Base-by-base conservation (phyloP, 495 filamentous ascomycete species). In the Xylaria acuta region DNA sequence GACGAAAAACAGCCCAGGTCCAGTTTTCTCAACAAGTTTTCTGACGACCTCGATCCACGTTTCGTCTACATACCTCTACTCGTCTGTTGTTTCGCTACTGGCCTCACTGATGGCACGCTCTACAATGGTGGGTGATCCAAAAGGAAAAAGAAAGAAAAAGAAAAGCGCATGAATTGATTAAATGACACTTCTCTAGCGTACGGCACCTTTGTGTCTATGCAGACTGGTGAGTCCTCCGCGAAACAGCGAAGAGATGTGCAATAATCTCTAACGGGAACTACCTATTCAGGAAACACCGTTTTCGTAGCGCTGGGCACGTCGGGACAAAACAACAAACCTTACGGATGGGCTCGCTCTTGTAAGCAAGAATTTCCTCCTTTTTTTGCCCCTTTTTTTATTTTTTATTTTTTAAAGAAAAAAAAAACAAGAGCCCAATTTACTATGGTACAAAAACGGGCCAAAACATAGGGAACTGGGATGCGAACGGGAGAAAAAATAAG, bases 131-230 rank as follows among this genome's bases (percentile, higher is more conserved):
- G 70, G 75, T 45, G 20, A 25, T 2, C 14, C 6, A n/a, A n/a
- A 43, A 20, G 5, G n/a, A 32, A 40, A 16, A 43, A 2, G n/a
- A n/a, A n/a, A n/a, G n/a, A 25, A 56, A 25, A 25, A 69, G 3
- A 20, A 47, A 41, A 30, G 20, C 12, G 34, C 30, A 69, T n/a
- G 32, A 38, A 38, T 66, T 22, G 49, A 36, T 34, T 43, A n/a
- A 32, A 73, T 78, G 27, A 76, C 59, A 54, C 53, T 20, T 56
- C 20, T 66, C 76, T 80, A 85, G 85, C 86, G 5, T 88, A 87
- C 70, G 83, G 84, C 43, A 87, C 85, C 53, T 88, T 87, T 72
- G 86, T 87, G 22, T 85, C 84, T 30, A 88, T 88, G 86, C 86
- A 88, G 74, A 88, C 86, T 7, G 84, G 86, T 84, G 80, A 73